A percentile compares a stretch with the other conserved stretches of the same genome.
phyloP scores from a whole-genome alignment of 108 stramenopile species.

The Conticribra guillardii region DNA sequence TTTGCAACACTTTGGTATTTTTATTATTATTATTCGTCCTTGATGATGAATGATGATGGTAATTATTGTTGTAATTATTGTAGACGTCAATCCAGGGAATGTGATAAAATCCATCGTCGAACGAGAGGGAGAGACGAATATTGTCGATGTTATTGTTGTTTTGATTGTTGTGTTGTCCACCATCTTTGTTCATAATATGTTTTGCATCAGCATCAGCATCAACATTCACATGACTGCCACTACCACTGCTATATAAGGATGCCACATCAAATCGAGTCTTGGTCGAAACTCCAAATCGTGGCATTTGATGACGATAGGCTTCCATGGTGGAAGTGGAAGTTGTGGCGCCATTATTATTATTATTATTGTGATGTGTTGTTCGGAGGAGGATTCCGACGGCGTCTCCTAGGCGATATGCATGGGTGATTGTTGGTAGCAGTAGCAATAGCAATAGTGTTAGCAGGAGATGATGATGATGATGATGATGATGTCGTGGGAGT shows the following conservation, averaged over 20 bases:
- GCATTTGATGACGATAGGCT: slow-evolving; percentile 45
- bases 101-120: slow-evolving; percentile 47
- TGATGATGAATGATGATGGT: too few species aligned
- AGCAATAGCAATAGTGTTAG: neutral
- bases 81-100: slow-evolving; percentile 42
- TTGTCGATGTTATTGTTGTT: neutral
- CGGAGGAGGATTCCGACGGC: slow-evolving; percentile 42
- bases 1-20: slow-evolving; percentile 23
- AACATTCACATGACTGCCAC: neutral
- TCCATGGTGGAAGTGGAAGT: slow-evolving; percentile 40
- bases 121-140: slow-evolving; percentile 33
- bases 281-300: slow-evolving; percentile 45
- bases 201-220: neutral
- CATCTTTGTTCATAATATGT: slow-evolving; percentile 1
- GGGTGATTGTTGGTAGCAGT: neutral
- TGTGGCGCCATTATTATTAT: too few species aligned
- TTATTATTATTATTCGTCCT: too few species aligned
- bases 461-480: neutral
- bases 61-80: neutral
- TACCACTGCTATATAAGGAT: slow-evolving; percentile 9
- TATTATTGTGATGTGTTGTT: too few species aligned
- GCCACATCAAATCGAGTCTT: slow-evolving; percentile 27
- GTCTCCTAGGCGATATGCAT: slow-evolving; percentile 34
- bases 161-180: neutral
- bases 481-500: neutral